Conservation (phyloP, 352 stramenopile genomes). For the Phytopythium oedochilum region DNA sequence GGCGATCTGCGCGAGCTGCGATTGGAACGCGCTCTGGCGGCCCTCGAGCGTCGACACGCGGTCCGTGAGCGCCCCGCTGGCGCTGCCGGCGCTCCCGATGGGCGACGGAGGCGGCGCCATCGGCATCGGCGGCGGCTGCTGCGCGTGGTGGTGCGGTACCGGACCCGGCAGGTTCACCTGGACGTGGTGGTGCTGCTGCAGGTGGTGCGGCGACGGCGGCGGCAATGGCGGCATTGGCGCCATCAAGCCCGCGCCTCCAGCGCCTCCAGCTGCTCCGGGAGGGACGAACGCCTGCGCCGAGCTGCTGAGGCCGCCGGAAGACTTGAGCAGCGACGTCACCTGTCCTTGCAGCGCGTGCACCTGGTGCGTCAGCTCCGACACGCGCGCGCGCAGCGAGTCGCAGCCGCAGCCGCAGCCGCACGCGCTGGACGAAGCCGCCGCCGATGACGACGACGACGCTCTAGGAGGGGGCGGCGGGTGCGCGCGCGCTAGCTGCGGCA, state of each 20-base stretch:
- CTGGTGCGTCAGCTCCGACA: constrained; percentile 60
- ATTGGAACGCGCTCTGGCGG: constrained; percentile 66
- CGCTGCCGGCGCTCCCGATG: background rate
- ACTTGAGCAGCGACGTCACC: constrained; percentile 5
- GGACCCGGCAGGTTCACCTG: background rate
- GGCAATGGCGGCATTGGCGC: background rate
- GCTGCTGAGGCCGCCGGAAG: background rate
- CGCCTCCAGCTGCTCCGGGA: constrained; percentile 1
- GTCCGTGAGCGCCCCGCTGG: background rate
- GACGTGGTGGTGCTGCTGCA: background rate
- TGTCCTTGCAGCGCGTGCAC: constrained; percentile 36
- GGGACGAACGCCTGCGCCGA: background rate
- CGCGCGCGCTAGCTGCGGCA: background rate
- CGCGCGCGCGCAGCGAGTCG: constrained; percentile 31
- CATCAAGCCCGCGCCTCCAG: background rate
- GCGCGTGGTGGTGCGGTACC: background rate
- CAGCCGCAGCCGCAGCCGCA: constrained; percentile 38
- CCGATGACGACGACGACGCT: background rate
- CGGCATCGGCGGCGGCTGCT: background rate
- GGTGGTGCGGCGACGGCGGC: background rate
- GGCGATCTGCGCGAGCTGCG: constrained; percentile 61
- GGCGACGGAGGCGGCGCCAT: background rate
- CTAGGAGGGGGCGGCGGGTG: background rate
- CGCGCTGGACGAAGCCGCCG: background rate
- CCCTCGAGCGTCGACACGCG: constrained; percentile 66